Evolutionary conservation across 2,329 filamentous ascomycete species (phyloP).

Genomic region (Penicillium freii): DNA sequence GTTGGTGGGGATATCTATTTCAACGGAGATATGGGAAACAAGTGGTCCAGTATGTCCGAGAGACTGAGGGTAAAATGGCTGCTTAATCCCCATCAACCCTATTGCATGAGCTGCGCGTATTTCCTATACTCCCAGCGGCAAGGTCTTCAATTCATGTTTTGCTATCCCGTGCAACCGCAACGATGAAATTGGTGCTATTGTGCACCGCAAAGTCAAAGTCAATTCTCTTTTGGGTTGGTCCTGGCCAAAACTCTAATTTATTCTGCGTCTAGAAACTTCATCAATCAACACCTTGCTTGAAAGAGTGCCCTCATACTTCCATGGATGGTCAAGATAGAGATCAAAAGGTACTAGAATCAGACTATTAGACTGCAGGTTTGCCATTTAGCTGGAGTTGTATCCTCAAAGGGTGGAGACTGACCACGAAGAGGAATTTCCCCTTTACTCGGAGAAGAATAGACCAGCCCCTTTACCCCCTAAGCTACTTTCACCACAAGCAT

Average conservation of each 20-base stretch:
- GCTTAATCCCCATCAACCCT: background rate
- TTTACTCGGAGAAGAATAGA: background rate
- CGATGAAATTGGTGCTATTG: background rate
- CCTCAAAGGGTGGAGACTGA: background rate
- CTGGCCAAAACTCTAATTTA: background rate
- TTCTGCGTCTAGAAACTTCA: background rate
- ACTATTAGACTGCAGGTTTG: background rate
- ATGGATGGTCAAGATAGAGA: background rate
- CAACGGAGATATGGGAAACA: background rate
- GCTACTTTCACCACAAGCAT: background rate
- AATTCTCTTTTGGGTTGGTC: background rate
- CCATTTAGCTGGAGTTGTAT: background rate
- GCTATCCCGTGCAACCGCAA: background rate
- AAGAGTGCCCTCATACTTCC: background rate
- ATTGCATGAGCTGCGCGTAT: background rate
- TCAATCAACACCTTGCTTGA: background rate
- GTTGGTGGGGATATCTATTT: background rate
- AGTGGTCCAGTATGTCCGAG: background rate
- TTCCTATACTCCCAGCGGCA: background rate
- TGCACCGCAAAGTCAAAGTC: background rate
- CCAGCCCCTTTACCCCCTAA: background rate
- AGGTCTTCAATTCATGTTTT: background rate
- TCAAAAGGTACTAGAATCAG: background rate
- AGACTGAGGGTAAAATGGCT: background rate
- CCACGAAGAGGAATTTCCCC: background rate